A percentile compares a stretch with the other conserved stretches of the same genome.
These are phyloP conservation scores for Niebla homalea DNA, from an alignment of 495 filamentous ascomycete genomes.

Conservation along the genomic window DNA sequence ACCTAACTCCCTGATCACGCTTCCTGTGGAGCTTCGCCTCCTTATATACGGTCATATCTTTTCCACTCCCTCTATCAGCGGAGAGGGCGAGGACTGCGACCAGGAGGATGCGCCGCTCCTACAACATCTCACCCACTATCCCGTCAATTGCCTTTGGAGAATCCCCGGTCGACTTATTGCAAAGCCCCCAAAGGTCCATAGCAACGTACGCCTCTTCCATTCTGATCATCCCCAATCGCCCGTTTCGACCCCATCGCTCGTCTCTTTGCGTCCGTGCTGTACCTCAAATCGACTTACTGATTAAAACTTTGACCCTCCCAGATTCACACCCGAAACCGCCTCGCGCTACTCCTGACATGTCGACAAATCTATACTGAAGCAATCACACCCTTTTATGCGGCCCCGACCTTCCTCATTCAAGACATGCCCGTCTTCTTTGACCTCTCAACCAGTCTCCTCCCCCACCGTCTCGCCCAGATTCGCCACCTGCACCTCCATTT, in stretches of 20 bases:
- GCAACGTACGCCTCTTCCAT: not conserved
- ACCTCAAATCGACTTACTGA: not conserved
- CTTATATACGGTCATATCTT: conserved; percentile 43
- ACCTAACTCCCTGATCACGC: conserved; percentile 18
- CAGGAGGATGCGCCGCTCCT: not conserved
- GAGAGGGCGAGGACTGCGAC: too few relatives aligned
- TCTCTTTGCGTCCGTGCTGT: not conserved
- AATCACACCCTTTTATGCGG: conserved; percentile 21
- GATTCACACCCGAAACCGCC: not conserved
- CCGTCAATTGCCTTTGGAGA: not conserved
- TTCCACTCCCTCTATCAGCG: not conserved
- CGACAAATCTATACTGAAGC: conserved; percentile 31
- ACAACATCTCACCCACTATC: not conserved
- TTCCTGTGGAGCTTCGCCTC: conserved; percentile 42
- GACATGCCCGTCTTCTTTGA: conserved; percentile 1
- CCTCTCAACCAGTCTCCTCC: not conserved
- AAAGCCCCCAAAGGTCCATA: not conserved
- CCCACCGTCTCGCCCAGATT: not conserved
- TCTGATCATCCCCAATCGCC: too few relatives aligned
- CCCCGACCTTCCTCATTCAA: not conserved
- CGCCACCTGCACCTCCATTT: conserved; percentile 1
- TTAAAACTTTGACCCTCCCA: not conserved
- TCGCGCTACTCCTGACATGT: conserved; percentile 28
- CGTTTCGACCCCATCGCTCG: not conserved
- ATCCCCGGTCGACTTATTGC: not conserved